Conservation (phyloP, 176 grass and related monocot species). For the Carex parvula region DNA sequence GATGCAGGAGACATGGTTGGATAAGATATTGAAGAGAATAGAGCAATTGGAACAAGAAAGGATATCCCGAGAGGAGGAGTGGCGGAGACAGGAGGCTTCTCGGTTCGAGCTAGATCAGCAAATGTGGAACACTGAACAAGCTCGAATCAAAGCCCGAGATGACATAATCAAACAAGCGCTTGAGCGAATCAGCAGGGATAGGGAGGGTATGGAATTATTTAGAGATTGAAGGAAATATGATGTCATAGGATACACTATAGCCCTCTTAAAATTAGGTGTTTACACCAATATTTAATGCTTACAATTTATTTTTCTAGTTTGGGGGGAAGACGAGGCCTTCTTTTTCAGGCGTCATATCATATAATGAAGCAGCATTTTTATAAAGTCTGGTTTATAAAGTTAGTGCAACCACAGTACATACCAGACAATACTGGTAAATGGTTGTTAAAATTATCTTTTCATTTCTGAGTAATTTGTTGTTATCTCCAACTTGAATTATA, state of each 20-base stretch:
- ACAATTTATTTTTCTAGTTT: neutral
- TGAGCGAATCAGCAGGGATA: constrained; percentile 16
- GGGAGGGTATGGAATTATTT: neutral
- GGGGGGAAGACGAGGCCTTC: neutral
- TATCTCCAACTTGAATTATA: neutral
- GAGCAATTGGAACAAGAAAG: constrained; percentile 60
- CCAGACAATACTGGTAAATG: neutral
- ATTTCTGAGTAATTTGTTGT: neutral
- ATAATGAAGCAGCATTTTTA: neutral
- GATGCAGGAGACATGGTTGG: constrained; percentile 67
- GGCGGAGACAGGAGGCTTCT: constrained; percentile 58
- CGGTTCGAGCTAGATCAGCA: constrained; percentile 63
- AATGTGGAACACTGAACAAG: constrained; percentile 52
- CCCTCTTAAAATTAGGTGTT: neutral
- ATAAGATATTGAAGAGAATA: constrained; percentile 50
- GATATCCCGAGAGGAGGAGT: constrained; percentile 65
- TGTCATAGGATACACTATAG: neutral
- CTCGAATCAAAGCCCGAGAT: constrained; percentile 51
- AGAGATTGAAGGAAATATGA: neutral
- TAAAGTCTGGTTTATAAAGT: neutral
- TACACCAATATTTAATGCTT: neutral
- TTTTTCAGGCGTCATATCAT: neutral
- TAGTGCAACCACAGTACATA: neutral
- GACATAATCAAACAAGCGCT: constrained; percentile 36
- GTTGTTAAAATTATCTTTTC: neutral